Evolutionary conservation across 2,329 filamentous ascomycete species (phyloP).

Genomic region (Lasiodiplodia sp.): DNA sequence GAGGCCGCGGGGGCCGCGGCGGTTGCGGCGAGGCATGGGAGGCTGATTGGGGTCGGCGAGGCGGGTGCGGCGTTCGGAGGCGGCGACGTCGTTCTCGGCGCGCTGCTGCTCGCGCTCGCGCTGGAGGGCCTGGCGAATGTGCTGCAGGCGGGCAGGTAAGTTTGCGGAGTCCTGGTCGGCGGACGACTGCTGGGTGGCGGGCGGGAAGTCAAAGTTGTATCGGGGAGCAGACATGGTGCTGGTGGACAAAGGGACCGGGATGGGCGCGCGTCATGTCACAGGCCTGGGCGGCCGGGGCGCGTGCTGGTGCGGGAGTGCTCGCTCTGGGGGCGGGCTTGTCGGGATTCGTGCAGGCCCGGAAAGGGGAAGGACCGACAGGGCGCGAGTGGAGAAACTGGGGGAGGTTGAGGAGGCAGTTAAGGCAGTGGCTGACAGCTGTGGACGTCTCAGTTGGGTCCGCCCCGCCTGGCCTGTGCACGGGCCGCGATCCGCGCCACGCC

Average conservation of each 20-base stretch:
- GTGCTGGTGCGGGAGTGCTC: neutral
- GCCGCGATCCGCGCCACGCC: neutral
- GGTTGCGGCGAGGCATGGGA: conserved; percentile 27
- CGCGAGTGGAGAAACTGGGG: conserved; percentile 5
- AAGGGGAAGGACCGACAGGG: conserved; percentile 1
- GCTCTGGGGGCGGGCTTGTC: neutral
- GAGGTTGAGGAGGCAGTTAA: neutral
- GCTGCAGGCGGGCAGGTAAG: conserved; percentile 38
- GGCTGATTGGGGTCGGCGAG: conserved; percentile 8
- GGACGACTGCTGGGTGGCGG: conserved; percentile 40
- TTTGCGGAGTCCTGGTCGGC: conserved; percentile 26
- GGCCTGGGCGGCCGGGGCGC: conserved; percentile 7
- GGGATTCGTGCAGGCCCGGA: neutral
- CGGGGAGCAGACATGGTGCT: conserved; percentile 39
- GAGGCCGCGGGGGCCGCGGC: conserved; percentile 21
- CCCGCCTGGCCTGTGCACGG: neutral
- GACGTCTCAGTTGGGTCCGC: conserved; percentile 10
- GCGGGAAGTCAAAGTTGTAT: conserved; percentile 53
- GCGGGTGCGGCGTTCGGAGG: conserved; percentile 21
- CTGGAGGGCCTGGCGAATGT: conserved; percentile 44
- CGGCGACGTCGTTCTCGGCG: conserved; percentile 32
- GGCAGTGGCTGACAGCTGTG: neutral
- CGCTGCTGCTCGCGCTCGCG: conserved; percentile 42
- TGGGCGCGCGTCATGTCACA: conserved; percentile 20
- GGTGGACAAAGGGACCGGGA: conserved; percentile 35